Conservation (phyloP, 2,329 filamentous ascomycete genomes). For the Raffaelea ambrosiae region DNA sequence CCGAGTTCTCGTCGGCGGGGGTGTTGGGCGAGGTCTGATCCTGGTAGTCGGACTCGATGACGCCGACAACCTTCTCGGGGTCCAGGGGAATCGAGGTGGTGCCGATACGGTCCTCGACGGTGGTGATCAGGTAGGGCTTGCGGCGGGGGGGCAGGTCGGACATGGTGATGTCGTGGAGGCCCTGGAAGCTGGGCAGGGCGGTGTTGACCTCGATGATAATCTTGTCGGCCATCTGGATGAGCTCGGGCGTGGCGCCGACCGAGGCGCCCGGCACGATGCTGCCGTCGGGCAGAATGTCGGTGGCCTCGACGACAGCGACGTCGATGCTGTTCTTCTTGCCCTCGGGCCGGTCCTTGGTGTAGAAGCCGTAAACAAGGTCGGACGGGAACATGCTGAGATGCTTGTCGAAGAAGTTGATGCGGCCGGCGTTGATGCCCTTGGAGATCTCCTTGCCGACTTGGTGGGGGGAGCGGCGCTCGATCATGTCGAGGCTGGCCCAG, state of each 20-base stretch:
- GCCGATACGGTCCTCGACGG: conserved; percentile 79
- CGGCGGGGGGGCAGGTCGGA: conserved; percentile 72
- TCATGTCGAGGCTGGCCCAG: conserved; percentile 88
- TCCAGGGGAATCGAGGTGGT: conserved; percentile 76
- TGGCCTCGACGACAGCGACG: conserved; percentile 78
- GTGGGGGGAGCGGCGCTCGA: conserved; percentile 74
- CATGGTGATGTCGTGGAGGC: conserved; percentile 84
- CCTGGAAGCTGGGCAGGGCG: conserved; percentile 72
- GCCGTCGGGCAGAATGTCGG: conserved; percentile 79
- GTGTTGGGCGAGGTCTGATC: conserved; percentile 68
- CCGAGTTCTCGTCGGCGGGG: conserved; percentile 64
- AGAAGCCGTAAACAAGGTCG: conserved; percentile 79
- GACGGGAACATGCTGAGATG: conserved; percentile 88
- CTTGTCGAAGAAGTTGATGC: conserved; percentile 91
- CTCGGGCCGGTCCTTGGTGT: conserved; percentile 69
- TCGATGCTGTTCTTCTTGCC: conserved; percentile 63
- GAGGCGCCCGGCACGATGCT: conserved; percentile 82
- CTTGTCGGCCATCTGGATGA: conserved; percentile 88
- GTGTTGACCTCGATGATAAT: conserved; percentile 93
- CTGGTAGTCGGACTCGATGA: conserved; percentile 77
- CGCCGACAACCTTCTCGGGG: conserved; percentile 70
- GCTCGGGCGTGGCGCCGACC: conserved; percentile 76
- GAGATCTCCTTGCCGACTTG: conserved; percentile 87
- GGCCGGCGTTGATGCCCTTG: conserved; percentile 81
- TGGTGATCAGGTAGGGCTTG: conserved; percentile 81